These are phyloP conservation scores for Medicago truncatula DNA, from an alignment of 306 rosid species.

Conservation along the genomic window MtrunA17r5.0-ANR NC_053048.1:22282001-22282500, in stretches of 20 bases:
- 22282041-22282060: constrained; percentile 10
- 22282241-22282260: constrained; percentile 20
- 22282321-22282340: constrained; percentile 3
- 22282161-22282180: not conserved
- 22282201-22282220: constrained; percentile 8
- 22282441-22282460: too few relatives aligned
- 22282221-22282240: constrained; percentile 3
- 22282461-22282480: too few relatives aligned
- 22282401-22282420: too few relatives aligned
- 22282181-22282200: constrained; percentile 28
- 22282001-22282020: constrained; percentile 4
- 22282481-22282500: too few relatives aligned
- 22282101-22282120: constrained; percentile 26
- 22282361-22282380: not conserved
- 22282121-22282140: constrained; percentile 28
- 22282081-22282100: constrained; percentile 25
- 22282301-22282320: constrained; percentile 1
- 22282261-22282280: not conserved
- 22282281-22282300: not conserved
- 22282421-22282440: too few relatives aligned
- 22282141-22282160: not conserved
- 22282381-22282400: too few relatives aligned
- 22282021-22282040: constrained; percentile 19
- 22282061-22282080: constrained; percentile 26
- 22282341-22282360: constrained; percentile 20